Base-by-base conservation (phyloP, 345 rosid species). In the Acer negundo region DNA sequence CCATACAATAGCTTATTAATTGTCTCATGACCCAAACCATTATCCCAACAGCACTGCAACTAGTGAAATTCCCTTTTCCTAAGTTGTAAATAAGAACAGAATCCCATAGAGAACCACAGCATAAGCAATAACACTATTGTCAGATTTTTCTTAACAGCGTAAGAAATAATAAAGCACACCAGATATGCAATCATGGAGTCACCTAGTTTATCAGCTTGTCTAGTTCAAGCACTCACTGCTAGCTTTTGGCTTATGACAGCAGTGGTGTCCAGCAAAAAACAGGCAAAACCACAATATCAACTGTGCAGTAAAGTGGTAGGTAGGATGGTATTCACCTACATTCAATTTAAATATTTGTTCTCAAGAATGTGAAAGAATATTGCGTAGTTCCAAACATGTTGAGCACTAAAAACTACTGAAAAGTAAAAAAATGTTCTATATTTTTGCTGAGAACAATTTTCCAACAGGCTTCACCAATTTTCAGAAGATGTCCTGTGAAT, bases 401-500 rank as follows among this genome's bases (percentile, higher is more conserved):
- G 26, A 6, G 59, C 3, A 6, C 56, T 31, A 62, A n/a, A 35
- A 23, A 31, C 38, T 51, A 51, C 20, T 16, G 70, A 13, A 7
- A 49, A 22, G 63, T 75, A 28, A 65, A 75, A 47, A 53, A 66
- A 35, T 2, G 58, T 11, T 75, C 23, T 24, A 35, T 49, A 10
- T 13, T n/a, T 13, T 17, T 64, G 23, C 23, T 69, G 42, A 46
- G 12, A 63, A 20, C 70, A 63, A 44, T 15, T 49, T 24, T 49
- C 16, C 0, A 59, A 59, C 16, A 42, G 16, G n/a, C 13, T n/a
- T 67, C 38, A 77, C 47, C 47, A 70, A 46, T 26, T 26, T 61
- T 72, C 75, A 65, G 71, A 78, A 22, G 22, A 68, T 20, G 22
- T 62, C 44, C 40, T 35, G 46, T 15, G 9, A 59, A 69, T 84